Conservation (phyloP, 1,284 basidiomycete genomes). For the Ustilago lituana region DNA sequence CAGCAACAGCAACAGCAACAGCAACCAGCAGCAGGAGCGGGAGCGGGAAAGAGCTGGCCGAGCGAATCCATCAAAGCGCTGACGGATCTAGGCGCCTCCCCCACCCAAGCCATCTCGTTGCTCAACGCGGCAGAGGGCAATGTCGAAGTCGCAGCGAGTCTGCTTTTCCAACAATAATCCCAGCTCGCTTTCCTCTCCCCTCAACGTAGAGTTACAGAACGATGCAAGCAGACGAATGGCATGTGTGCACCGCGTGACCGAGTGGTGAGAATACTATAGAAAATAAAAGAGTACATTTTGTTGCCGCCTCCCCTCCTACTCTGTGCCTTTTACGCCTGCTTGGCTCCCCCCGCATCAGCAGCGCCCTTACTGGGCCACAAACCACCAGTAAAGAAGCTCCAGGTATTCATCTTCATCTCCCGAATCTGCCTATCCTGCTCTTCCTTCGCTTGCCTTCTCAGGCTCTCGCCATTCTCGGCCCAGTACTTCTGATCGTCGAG, state of each 20-base stretch:
- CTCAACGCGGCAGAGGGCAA: slow-evolving; percentile 85
- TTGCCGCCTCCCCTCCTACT: too few species aligned
- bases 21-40: slow-evolving; percentile 8
- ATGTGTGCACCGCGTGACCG: too few species aligned
- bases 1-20: slow-evolving; percentile 25
- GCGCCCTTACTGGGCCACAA: too few species aligned
- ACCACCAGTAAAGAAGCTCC: slow-evolving; percentile 50
- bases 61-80: slow-evolving; percentile 68
- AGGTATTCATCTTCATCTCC: slow-evolving; percentile 67
- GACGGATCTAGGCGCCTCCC: slow-evolving; percentile 75
- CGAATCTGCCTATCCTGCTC: slow-evolving; percentile 81
- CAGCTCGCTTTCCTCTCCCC: too few species aligned
- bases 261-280: too few species aligned
- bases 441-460: slow-evolving; percentile 81
- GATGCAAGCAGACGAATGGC: too few species aligned
- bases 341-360: too few species aligned
- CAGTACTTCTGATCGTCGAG: slow-evolving; percentile 89
- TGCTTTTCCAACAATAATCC: slow-evolving; percentile 74
- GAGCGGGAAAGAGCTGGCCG: slow-evolving; percentile 57
- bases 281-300: too few species aligned
- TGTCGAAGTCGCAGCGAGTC: slow-evolving; percentile 84
- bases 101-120: slow-evolving; percentile 79
- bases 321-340: too few species aligned
- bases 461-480: slow-evolving; percentile 79
- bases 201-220: too few species aligned